Base-by-base conservation (phyloP, 2,329 filamentous ascomycete genomes). In the Ophiostoma perfectum region DNA sequence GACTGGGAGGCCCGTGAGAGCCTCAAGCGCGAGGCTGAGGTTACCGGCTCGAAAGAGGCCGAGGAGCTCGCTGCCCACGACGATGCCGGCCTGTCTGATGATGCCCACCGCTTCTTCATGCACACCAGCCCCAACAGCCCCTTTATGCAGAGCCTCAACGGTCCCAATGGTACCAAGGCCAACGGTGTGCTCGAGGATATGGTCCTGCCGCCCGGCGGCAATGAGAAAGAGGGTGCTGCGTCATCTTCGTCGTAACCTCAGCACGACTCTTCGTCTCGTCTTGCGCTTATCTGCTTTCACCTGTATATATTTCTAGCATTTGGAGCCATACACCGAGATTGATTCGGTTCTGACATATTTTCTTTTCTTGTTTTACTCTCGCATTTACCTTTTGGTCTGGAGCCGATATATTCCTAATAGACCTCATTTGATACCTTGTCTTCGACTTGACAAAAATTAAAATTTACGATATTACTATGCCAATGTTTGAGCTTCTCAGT, bases 1-100 rank as follows among this genome's bases (percentile, higher is more conserved):
- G 87, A 88, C 73, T 89, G 87, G 86, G 82, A 86, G 74, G 77
- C 80, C 64, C 79, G 80, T 71, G 82, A 84, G 75, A 78, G 78
- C 63, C 74, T 75, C 71, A 80, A 81, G 70, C 78, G 80, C 36
- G 80, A 79, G 72, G 83, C 82, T 75, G 83, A 88, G 73, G 76
- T 78, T 4, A 78, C 81, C 72, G 78, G 78, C 60, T 72, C 69
- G 11, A 44, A 73, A 14, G 60, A 63, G 52, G 70, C 70, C 55
- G 76, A 79, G 64, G 76, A 80, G 69, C 76, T 80, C 47, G 63
- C 72, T 4, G 27, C 63, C n/a, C 78, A 83, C 3, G 80, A 81
- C 47, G 81, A 83, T 70, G 81, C 83, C 66, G 80, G 82, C 44
- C 83, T 84, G 71, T 84, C 81, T 6, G 78, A 80, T 18, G 81